phyloP scores from a whole-genome alignment of 202 grass and related monocot genomes.

The Panicum hallii region DNA sequence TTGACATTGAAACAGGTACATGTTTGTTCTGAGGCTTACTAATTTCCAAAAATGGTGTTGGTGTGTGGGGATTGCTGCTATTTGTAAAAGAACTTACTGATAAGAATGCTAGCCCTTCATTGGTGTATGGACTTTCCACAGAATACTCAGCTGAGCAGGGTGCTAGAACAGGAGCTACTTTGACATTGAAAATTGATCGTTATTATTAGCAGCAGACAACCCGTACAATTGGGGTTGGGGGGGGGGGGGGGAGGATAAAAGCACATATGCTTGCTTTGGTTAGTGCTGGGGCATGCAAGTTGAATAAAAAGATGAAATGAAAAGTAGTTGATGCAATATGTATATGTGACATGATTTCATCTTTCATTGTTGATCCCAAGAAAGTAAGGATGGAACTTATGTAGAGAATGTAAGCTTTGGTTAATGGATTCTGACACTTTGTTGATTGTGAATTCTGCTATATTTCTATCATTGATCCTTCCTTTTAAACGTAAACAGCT shows the following conservation, averaged over 20 bases:
- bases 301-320: constrained; percentile 1
- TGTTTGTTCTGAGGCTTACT: constrained; percentile 17
- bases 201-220: background rate
- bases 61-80: background rate
- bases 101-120: background rate
- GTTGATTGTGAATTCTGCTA: constrained; percentile 3
- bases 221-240: background rate
- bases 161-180: background rate
- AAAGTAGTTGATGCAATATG: background rate
- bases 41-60: background rate
- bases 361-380: background rate
- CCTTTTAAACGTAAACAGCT: constrained; percentile 64
- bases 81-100: constrained; percentile 12
- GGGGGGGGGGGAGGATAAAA: background rate
- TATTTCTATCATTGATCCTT: constrained; percentile 43
- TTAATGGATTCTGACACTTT: constrained; percentile 30
- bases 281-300: background rate
- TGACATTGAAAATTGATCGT: constrained; percentile 8
- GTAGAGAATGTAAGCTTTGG: constrained; percentile 24
- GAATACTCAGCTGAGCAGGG: background rate
- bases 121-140: background rate
- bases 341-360: constrained; percentile 9
- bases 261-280: background rate
- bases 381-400: constrained; percentile 24
- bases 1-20: constrained; percentile 91